A percentile compares a stretch with the other conserved stretches of the same genome.
These are phyloP conservation scores for Pythium chondricola DNA, from an alignment of 352 stramenopile species.

Conservation along the genomic window DNA sequence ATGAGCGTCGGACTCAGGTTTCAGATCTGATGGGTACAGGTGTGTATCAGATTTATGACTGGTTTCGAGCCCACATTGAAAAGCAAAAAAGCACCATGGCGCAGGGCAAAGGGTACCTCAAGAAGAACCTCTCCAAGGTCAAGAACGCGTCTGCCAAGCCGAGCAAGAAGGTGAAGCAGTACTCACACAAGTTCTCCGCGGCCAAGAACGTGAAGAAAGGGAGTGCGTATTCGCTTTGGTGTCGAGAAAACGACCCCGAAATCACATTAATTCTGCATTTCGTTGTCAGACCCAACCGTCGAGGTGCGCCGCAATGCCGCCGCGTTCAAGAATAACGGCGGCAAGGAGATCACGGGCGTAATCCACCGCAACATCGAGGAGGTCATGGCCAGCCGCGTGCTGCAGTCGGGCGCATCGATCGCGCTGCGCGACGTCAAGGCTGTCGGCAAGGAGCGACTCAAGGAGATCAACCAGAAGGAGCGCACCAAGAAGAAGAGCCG, in stretches of 20 bases:
- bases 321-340: slow-evolving; percentile 71
- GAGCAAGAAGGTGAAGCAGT: slow-evolving; percentile 59
- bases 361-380: slow-evolving; percentile 88
- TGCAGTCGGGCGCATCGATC: slow-evolving; percentile 61
- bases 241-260: not conserved
- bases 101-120: slow-evolving; percentile 75
- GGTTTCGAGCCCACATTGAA: not conserved
- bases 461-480: slow-evolving; percentile 76
- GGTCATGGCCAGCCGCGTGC: slow-evolving; percentile 78
- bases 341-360: slow-evolving; percentile 68
- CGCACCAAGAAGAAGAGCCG: slow-evolving; percentile 85
- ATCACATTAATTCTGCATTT: not conserved
- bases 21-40: slow-evolving; percentile 3
- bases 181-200: slow-evolving; percentile 75
- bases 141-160: slow-evolving; percentile 72
- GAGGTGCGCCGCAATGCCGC: slow-evolving; percentile 69
- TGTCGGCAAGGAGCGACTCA: slow-evolving; percentile 74
- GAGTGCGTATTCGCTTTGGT: slow-evolving; percentile 40
- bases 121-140: slow-evolving; percentile 64
- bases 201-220: slow-evolving; percentile 87
- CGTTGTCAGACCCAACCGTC: slow-evolving; percentile 56
- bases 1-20: not conserved
- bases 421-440: slow-evolving; percentile 57
- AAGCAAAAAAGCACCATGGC: slow-evolving; percentile 38
- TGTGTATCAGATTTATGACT: too few species aligned